These are phyloP conservation scores for Mallotus repandus DNA, from an alignment of 441 rosid species.

Conservation along the genomic window DNA sequence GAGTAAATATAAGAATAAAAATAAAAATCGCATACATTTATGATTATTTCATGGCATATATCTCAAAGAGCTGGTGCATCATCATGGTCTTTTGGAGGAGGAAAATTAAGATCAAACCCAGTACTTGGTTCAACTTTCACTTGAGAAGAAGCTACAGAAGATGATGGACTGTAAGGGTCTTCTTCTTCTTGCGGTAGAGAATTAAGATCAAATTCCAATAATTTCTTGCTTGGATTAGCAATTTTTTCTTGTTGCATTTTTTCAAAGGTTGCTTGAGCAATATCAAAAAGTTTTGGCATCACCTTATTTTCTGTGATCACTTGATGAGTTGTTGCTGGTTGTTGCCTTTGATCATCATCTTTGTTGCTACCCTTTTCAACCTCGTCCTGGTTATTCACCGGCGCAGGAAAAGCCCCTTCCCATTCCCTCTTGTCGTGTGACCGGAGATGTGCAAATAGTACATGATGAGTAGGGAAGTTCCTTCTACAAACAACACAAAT, in stretches of 20 bases:
- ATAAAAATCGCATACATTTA: neutral
- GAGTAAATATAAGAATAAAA: neutral
- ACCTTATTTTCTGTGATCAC: neutral
- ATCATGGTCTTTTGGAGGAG: constrained; percentile 11
- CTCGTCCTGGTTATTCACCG: neutral
- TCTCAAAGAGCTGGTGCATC: neutral
- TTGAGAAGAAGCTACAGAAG: neutral
- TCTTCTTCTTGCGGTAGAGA: neutral
- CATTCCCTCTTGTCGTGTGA: neutral
- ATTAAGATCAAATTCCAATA: constrained; percentile 8
- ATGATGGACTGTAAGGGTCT: neutral
- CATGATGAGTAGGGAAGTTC: neutral
- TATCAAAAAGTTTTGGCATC: constrained; percentile 1
- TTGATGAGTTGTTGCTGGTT: neutral
- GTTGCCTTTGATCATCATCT: neutral
- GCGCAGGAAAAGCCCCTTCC: constrained; percentile 16
- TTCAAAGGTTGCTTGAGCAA: constrained; percentile 5
- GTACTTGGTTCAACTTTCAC: neutral
- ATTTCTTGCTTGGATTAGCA: neutral
- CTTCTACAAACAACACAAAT: constrained; percentile 3
- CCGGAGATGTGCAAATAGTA: neutral
- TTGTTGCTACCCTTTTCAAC: neutral
- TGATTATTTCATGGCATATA: neutral
- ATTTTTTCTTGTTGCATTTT: neutral
- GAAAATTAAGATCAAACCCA: constrained; percentile 12